phyloP scores from a whole-genome alignment of 2,329 filamentous ascomycete species.

The Aspergillus arachidicola region DNA sequence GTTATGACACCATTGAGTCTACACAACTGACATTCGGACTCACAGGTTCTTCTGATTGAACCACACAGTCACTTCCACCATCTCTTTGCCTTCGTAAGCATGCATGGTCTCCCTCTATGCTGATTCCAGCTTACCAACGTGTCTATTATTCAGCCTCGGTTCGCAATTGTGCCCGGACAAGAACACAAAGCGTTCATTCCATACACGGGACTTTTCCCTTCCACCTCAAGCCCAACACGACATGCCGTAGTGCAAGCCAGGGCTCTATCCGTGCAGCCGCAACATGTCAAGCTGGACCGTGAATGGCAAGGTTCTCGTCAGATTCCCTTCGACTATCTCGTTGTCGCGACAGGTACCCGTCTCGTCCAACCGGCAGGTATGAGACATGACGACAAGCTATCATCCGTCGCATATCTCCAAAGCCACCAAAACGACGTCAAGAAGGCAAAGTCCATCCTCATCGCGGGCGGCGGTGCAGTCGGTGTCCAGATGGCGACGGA shows the following conservation, averaged over 20 bases:
- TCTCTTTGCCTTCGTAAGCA: constrained; percentile 37
- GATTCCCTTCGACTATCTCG: constrained; percentile 37
- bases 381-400: constrained; percentile 35
- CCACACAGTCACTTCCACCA: constrained; percentile 42
- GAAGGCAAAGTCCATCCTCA: constrained; percentile 32
- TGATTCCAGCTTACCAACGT: neutral
- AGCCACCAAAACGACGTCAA: constrained; percentile 35
- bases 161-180: constrained; percentile 37
- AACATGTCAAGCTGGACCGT: constrained; percentile 35
- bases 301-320: constrained; percentile 37
- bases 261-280: constrained; percentile 31
- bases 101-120: neutral
- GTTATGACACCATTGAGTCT: neutral
- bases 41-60: constrained; percentile 35
- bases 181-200: constrained; percentile 43
- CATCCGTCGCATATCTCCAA: constrained; percentile 36
- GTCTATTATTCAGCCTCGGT: constrained; percentile 29
- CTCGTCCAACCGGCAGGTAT: constrained; percentile 38
- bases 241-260: constrained; percentile 37
- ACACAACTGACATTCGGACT: neutral
- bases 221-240: constrained; percentile 21
- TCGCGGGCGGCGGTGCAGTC: constrained; percentile 54
- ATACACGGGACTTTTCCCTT: constrained; percentile 35
- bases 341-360: constrained; percentile 37
- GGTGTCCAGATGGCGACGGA: constrained; percentile 56